These are phyloP conservation scores for Alternaria angustiovoidea DNA, from an alignment of 2,329 filamentous ascomycete species.

Conservation along the genomic window DNA sequence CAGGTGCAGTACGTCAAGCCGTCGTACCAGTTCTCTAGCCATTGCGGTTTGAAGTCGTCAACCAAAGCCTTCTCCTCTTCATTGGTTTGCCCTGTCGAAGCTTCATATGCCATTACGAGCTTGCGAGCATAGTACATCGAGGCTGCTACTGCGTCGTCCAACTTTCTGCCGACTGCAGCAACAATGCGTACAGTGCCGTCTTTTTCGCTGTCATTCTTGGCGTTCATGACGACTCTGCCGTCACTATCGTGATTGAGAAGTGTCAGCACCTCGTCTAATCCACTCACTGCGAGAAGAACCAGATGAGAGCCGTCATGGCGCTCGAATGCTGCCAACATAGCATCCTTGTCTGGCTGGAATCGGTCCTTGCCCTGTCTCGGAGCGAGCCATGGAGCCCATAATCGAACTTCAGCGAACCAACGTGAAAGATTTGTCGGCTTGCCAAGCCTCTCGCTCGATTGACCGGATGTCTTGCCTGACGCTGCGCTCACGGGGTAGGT, in stretches of 20 bases:
- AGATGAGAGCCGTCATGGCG: constrained; percentile 75
- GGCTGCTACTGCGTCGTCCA: constrained; percentile 79
- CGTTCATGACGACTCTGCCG: constrained; percentile 73
- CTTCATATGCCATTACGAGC: constrained; percentile 61
- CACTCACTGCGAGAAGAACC: constrained; percentile 80
- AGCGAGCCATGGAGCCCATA: constrained; percentile 85
- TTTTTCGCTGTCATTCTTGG: constrained; percentile 72
- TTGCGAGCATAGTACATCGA: constrained; percentile 88
- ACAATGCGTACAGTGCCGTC: constrained; percentile 69
- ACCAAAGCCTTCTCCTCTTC: constrained; percentile 58
- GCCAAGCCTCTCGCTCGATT: constrained; percentile 67
- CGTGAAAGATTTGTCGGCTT: constrained; percentile 69
- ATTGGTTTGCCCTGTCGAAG: constrained; percentile 54
- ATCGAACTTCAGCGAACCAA: constrained; percentile 83
- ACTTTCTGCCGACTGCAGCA: constrained; percentile 73
- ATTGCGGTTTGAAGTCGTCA: constrained; percentile 65
- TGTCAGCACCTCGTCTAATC: constrained; percentile 73
- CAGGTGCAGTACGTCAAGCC: constrained; percentile 95
- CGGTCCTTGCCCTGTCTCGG: constrained; percentile 79
- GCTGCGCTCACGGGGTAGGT: constrained; percentile 64
- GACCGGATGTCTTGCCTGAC: constrained; percentile 65
- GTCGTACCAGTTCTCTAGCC: constrained; percentile 90
- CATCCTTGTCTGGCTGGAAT: constrained; percentile 78
- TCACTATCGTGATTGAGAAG: constrained; percentile 70
- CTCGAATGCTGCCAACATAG: constrained; percentile 79